Base-by-base conservation (phyloP, 345 rosid genomes). In the Gossypium australe region DNA sequence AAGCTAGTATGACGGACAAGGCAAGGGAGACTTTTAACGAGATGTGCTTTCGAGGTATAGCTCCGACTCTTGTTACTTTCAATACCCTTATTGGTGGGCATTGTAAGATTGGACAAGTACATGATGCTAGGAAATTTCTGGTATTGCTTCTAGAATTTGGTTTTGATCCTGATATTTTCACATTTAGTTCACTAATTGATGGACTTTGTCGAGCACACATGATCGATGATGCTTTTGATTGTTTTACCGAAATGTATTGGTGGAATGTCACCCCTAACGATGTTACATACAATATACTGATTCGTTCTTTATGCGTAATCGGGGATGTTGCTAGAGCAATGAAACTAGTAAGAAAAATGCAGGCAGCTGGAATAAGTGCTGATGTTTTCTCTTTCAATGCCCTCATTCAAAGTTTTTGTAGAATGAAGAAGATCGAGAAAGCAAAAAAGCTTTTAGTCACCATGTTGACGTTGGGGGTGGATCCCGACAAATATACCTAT, bases 261-360 rank as follows among this genome's bases (percentile, higher is more conserved):
- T 93, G 99, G 97, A 90, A 90, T n/a, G 81, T 91, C 78, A 61
- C 85, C 77, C 97, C 96, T 58, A 95, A 84, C 77, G 82, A 82
- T 73, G 84, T 89, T 72, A 91, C 88, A 22, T 90, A 91, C 81
- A 89, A 90, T 76, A 89, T 87, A 57, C 41, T 95, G 53, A 83
- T 91, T 59, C 96, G 83, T 8, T 85, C 89, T 12, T 76, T 85
- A 51, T 89, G 92, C 80, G 70, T 74, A 13, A 58, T 53, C 2
- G 92, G 98, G n/a, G 87, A 89, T 84, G 80, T 80, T 53, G 75
- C 76, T 60, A 84, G 86, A 75, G 83, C 97, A 41, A 48, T 83
- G 84, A 83, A 76, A 78, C 84, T 90, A 74, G 74, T 91, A 67
- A 78, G 73, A 69, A 80, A 84, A 79, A 95, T 91, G 96, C 85